Percentiles rank a stretch among this genome's conserved stretches.
These are phyloP conservation scores for Caryopteris hybrid DNA, from an alignment of 305 asterid species.

Conservation along the genomic window DNA sequence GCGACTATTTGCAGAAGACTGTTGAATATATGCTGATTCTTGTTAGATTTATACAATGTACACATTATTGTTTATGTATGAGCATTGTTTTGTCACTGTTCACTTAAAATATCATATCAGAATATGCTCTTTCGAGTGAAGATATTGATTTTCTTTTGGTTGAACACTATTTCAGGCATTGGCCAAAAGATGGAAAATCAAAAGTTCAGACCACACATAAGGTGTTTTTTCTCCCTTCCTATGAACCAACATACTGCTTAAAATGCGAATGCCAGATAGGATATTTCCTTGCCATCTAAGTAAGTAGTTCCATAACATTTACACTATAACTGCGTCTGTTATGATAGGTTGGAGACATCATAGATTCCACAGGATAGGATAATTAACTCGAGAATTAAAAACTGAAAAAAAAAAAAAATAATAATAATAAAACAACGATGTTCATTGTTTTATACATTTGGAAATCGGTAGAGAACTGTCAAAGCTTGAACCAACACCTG, in stretches of 20 bases:
- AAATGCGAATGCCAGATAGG: too few species aligned
- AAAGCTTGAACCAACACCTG: background rate
- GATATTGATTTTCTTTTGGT: background rate
- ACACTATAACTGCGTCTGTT: background rate
- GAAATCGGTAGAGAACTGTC: too few species aligned
- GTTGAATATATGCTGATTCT: slow-evolving; percentile 21
- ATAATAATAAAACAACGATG: too few species aligned
- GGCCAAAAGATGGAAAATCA: background rate
- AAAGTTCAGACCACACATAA: background rate
- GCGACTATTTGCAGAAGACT: slow-evolving; percentile 3
- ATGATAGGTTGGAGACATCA: background rate
- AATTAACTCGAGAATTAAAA: background rate
- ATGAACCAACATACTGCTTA: background rate
- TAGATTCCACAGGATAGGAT: background rate
- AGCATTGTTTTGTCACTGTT: background rate
- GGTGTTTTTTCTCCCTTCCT: background rate
- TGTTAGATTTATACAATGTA: background rate
- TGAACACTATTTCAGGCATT: background rate
- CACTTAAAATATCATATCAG: background rate
- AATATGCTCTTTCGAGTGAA: background rate
- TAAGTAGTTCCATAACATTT: background rate
- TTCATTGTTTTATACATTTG: too few species aligned
- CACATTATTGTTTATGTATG: background rate
- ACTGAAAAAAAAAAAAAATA: too few species aligned
- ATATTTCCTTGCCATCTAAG: too few species aligned